These are phyloP conservation scores for Bryopsis sp. DNA, from an alignment of 139 green algal genomes.

Conservation along the genomic window DNA sequence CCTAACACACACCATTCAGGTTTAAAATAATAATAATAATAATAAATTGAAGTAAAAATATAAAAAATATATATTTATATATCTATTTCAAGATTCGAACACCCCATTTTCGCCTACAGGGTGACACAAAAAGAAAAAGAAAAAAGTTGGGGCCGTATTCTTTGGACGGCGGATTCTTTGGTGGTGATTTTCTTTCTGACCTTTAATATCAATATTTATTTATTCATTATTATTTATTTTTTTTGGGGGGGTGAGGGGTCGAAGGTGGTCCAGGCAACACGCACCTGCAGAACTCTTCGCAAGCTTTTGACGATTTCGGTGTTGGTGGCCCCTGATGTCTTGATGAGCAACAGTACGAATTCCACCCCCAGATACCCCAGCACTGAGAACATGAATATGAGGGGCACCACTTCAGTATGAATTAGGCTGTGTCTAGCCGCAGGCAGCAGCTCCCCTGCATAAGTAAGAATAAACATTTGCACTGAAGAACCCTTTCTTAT, in stretches of 20 bases:
- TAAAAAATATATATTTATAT: constrained; percentile 2
- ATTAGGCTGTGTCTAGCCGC: constrained; percentile 33
- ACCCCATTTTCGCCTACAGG: too few species aligned
- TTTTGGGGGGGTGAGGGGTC: constrained; percentile 2
- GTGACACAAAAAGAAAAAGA: not conserved
- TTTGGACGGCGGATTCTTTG: not conserved
- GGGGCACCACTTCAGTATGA: constrained; percentile 32
- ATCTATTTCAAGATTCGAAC: too few species aligned
- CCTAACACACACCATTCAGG: constrained; percentile 31
- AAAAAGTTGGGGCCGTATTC: not conserved
- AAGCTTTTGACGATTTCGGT: constrained; percentile 54
- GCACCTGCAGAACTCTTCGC: constrained; percentile 35
- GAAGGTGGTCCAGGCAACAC: not conserved
- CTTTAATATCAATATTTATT: not conserved
- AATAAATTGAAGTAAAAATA: not conserved
- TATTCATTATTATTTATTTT: not conserved
- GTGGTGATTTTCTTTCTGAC: not conserved
- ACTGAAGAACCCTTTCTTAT: not conserved
- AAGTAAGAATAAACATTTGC: not conserved
- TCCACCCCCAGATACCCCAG: constrained; percentile 50
- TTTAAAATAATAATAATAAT: too few species aligned
- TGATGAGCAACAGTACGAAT: constrained; percentile 51
- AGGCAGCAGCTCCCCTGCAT: constrained; percentile 28
- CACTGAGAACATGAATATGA: constrained; percentile 41
- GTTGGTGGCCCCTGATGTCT: constrained; percentile 50